phyloP scores from a whole-genome alignment of 441 rosid genomes.

The Erodium moschatum region DNA sequence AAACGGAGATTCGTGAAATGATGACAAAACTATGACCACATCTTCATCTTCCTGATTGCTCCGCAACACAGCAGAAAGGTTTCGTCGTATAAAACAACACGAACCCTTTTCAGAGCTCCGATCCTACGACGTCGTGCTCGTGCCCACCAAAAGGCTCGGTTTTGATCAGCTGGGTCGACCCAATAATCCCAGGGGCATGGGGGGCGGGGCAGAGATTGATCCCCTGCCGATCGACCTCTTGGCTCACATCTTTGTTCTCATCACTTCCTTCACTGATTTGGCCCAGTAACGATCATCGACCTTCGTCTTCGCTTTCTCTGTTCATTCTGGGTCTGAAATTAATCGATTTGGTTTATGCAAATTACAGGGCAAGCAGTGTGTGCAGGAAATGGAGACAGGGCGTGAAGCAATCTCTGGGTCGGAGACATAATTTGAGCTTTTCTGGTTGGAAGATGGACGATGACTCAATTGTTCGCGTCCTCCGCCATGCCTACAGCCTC shows the following conservation, averaged over 20 bases:
- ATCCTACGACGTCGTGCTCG: background rate
- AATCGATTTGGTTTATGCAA: background rate
- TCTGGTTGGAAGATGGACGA: constrained; percentile 79
- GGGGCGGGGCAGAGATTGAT: constrained; percentile 54
- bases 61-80: background rate
- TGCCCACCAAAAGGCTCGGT: background rate
- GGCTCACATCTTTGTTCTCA: constrained; percentile 51
- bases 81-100: background rate
- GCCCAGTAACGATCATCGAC: constrained; percentile 42
- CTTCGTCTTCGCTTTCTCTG: background rate
- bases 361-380: constrained; percentile 58
- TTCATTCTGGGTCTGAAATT: constrained; percentile 2
- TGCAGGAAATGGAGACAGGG: constrained; percentile 76
- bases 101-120: background rate
- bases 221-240: constrained; percentile 61
- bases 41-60: constrained; percentile 18
- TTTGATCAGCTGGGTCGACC: background rate
- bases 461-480: constrained; percentile 58
- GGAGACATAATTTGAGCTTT: constrained; percentile 57
- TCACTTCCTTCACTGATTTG: constrained; percentile 70
- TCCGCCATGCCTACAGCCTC: constrained; percentile 60
- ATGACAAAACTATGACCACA: constrained; percentile 52
- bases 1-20: constrained; percentile 18
- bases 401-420: constrained; percentile 63
- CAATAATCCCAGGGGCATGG: constrained; percentile 24